Conservation (phyloP, 1,284 basidiomycete species). For the Ceratobasidium sp. region DNA sequence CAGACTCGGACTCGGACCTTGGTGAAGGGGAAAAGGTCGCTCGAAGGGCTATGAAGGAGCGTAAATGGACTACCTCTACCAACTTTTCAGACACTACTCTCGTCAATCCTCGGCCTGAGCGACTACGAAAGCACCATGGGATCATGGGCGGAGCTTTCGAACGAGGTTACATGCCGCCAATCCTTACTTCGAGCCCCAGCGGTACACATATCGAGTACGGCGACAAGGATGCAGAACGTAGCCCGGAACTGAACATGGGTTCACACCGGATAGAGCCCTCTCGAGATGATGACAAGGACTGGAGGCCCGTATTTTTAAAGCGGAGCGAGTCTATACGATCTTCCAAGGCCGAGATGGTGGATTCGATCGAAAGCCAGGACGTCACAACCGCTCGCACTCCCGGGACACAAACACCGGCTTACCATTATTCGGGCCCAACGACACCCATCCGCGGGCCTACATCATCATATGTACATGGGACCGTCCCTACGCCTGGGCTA, state of each 20-base stretch:
- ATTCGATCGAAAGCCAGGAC: conserved; percentile 1
- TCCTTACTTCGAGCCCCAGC: neutral
- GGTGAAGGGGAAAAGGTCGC: neutral
- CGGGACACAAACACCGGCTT: neutral
- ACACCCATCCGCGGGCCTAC: neutral
- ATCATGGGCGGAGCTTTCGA: neutral
- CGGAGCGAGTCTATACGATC: conserved; percentile 29
- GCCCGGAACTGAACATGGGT: conserved; percentile 15
- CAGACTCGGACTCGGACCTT: conserved; percentile 21
- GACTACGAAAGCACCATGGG: neutral
- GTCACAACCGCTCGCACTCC: conserved; percentile 1
- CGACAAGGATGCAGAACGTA: conserved; percentile 29
- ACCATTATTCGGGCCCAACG: neutral
- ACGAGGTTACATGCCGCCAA: neutral
- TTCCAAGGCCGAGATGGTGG: conserved; percentile 1
- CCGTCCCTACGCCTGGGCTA: neutral
- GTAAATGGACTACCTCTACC: conserved; percentile 28
- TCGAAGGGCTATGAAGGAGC: neutral
- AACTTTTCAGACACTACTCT: conserved; percentile 29
- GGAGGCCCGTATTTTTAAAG: conserved; percentile 24
- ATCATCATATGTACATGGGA: neutral
- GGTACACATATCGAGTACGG: conserved; percentile 3
- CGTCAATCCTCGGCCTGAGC: conserved; percentile 8
- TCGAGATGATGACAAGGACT: conserved; percentile 9
- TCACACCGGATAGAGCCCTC: conserved; percentile 19